Conservation (phyloP, 2,329 filamentous ascomycete genomes). For the Colletotrichum higginsianum region DNA sequence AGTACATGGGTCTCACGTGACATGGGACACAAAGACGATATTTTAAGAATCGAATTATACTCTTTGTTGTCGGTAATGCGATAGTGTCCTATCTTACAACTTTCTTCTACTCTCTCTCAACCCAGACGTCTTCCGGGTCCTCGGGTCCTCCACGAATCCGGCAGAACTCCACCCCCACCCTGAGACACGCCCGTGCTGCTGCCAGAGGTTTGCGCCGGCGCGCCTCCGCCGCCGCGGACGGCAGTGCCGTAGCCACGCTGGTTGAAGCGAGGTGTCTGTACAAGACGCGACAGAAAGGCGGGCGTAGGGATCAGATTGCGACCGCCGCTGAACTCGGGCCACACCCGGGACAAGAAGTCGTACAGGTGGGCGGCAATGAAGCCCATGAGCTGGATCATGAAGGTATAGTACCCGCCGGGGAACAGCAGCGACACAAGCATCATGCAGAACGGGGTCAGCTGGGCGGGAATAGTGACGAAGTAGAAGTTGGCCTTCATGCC, state of each 20-base stretch:
- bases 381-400: conserved; percentile 80
- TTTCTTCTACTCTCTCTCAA: conserved; percentile 11
- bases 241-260: conserved; percentile 76
- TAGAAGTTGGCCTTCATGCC: conserved; percentile 83
- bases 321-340: conserved; percentile 90
- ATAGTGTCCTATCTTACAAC: conserved; percentile 16
- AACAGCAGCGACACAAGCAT: conserved; percentile 81
- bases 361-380: conserved; percentile 90
- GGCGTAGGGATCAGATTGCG: conserved; percentile 84
- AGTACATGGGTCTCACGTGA: background rate
- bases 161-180: conserved; percentile 63
- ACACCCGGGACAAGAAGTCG: conserved; percentile 90
- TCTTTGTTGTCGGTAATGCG: conserved; percentile 26
- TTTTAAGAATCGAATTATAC: conserved; percentile 35
- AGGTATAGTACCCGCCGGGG: conserved; percentile 65
- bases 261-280: conserved; percentile 65
- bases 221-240: conserved; percentile 56
- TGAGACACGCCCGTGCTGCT: conserved; percentile 58
- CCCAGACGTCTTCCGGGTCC: conserved; percentile 76
- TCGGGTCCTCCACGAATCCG: conserved; percentile 75
- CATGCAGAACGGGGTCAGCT: conserved; percentile 86
- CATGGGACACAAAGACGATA: background rate
- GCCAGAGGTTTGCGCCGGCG: conserved; percentile 51
- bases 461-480: conserved; percentile 86
- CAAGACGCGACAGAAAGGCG: conserved; percentile 76